A percentile compares a stretch with the other conserved stretches of the same genome.
phyloP scores from a whole-genome alignment of 1,284 basidiomycete species.

The Schizophyllum commune region DNA sequence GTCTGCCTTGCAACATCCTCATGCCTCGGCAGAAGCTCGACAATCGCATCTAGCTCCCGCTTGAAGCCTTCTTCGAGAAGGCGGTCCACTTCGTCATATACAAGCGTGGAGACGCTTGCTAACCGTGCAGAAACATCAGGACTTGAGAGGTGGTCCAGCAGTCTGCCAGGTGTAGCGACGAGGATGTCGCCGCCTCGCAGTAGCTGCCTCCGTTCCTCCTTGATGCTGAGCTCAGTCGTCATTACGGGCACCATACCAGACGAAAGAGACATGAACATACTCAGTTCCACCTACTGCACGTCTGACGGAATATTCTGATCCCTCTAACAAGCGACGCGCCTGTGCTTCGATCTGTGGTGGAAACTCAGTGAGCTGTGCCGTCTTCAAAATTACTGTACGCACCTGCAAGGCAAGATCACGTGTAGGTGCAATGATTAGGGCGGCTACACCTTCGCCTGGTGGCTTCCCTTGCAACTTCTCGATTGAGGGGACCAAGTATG shows the following conservation, averaged over 20 bases:
- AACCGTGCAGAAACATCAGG: slow-evolving; percentile 18
- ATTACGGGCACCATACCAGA: slow-evolving; percentile 9
- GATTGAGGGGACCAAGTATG: slow-evolving; percentile 83
- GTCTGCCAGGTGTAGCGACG: slow-evolving; percentile 85
- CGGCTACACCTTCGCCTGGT: slow-evolving; percentile 21
- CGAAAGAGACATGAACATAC: slow-evolving; percentile 15
- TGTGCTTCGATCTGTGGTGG: slow-evolving; percentile 48
- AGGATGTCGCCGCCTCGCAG: slow-evolving; percentile 62
- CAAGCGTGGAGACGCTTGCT: slow-evolving; percentile 63
- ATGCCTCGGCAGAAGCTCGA: slow-evolving; percentile 37
- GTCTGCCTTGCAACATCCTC: slow-evolving; percentile 47
- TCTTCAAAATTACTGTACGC: slow-evolving; percentile 4
- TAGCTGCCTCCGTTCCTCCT: slow-evolving; percentile 22
- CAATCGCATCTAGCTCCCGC: slow-evolving; percentile 70
- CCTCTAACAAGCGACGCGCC: slow-evolving; percentile 50
- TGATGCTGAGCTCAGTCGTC: slow-evolving; percentile 19
- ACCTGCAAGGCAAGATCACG: slow-evolving; percentile 86
- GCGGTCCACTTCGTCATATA: slow-evolving; percentile 90
- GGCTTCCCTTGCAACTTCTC: slow-evolving; percentile 48
- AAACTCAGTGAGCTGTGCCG: background rate
- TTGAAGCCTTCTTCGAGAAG: slow-evolving; percentile 88
- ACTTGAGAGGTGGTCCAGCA: slow-evolving; percentile 71
- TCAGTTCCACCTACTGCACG: slow-evolving; percentile 48
- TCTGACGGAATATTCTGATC: slow-evolving; percentile 23
- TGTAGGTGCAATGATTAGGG: slow-evolving; percentile 79